These are phyloP conservation scores for Trichopus zeylanicus DNA, from an alignment of 116 monocot genomes.

Conservation along the genomic window DNA sequence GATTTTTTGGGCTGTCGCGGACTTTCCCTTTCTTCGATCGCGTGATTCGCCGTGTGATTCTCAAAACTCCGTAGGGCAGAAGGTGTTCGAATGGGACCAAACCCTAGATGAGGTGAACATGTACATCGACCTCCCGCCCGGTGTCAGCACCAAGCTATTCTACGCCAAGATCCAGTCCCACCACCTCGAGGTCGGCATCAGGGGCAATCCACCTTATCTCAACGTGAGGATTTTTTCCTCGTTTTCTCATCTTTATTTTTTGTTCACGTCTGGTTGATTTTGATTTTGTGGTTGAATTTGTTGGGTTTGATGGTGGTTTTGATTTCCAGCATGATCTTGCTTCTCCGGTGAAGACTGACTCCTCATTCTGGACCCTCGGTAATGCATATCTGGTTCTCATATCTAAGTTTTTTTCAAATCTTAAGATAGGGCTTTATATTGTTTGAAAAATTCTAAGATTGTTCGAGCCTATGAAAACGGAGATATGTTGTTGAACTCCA, in stretches of 20 bases:
- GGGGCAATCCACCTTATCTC: conserved; percentile 81
- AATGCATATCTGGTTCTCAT: conserved; percentile 1
- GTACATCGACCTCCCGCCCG: conserved; percentile 75
- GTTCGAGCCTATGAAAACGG: too few relatives aligned
- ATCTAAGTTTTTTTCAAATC: neutral
- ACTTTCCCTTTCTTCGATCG: neutral
- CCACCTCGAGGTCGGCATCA: conserved; percentile 86
- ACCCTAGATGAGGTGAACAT: conserved; percentile 91
- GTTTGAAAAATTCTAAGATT: neutral
- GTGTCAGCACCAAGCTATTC: conserved; percentile 79
- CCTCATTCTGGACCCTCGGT: conserved; percentile 97
- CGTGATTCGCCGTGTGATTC: too few relatives aligned
- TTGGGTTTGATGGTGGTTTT: conserved; percentile 12
- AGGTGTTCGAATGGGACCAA: conserved; percentile 99
- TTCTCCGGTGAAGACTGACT: conserved; percentile 76
- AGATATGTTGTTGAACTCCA: too few relatives aligned
- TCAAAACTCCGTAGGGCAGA: conserved; percentile 51
- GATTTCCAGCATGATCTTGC: conserved; percentile 65
- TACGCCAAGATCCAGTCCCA: conserved; percentile 59
- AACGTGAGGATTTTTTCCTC: conserved; percentile 33
- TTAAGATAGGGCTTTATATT: neutral
- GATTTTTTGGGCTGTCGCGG: neutral
- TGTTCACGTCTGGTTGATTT: neutral
- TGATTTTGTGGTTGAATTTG: neutral
- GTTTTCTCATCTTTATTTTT: neutral